Evolutionary conservation across 2,329 filamentous ascomycete genomes (phyloP), one percentile per base, ranked within the genome.

Genomic region (Colletotrichum brevisporum): DNA sequence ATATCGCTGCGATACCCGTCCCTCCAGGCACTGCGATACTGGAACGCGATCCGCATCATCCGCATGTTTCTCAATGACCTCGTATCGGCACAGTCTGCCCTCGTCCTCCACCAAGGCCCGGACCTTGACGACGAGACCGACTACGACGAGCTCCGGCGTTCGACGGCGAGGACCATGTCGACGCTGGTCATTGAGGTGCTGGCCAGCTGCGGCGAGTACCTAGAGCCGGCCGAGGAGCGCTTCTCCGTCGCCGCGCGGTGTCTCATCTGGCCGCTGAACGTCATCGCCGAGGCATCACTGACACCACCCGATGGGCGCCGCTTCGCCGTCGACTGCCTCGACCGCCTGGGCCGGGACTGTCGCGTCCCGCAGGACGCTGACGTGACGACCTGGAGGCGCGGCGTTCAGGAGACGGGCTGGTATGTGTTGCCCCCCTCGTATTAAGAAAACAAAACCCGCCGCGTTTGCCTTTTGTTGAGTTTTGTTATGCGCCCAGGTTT

Each of bases 41-140:
- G 73, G 75, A 76, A 74, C 50, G 71, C 75, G 0, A 39, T 76
- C 9, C 74, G 75, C 6, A 71, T 76, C 56, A 58, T 75, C 9
- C 73, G 75, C 5, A 63, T 74, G n/a, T 74, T 75, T 12, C 69
- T 76, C 10, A 70, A 73, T 39, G 67, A 70, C 9, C 67, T 73
- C 39, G 65, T 75, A 3, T 68, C 51, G 52, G 31, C 54, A 4
- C 60, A 69, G 12, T 53, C 53, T 43, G 47, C 67, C 2, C 53
- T 56, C 6, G 21, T 62, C 3, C 56, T 60, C 5, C 43, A 67
- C 21, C 61, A 65, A 6, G 45, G 57, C 5, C 66, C 63, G 9
- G 54, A 61, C 3, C 26, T 60, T 3, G 62, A 57, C 26, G 53
- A 62, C 9, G 36, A 68, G 12, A 47, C 39, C 39, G 43, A 63